Percentiles rank a stretch among this genome's conserved stretches.
phyloP scores from a whole-genome alignment of 1,284 basidiomycete species.

The Malassezia yamatoensis region DNA sequence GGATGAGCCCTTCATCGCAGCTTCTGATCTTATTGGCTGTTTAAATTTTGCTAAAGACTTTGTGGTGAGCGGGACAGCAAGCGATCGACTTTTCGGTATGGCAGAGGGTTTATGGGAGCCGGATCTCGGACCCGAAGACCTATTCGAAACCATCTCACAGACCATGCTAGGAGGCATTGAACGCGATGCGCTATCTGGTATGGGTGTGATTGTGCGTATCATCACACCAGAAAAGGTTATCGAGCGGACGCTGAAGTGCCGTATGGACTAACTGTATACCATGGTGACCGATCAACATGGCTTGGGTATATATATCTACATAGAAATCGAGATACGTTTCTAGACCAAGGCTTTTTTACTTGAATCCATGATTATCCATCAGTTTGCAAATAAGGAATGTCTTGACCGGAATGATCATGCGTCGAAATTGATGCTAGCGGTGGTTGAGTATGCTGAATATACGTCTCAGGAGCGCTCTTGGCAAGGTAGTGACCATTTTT shows the following conservation, averaged over 20 bases:
- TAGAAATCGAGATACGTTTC: too few relatives aligned
- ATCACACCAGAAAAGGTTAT: constrained; percentile 53
- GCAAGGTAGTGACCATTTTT: too few relatives aligned
- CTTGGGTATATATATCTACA: not conserved
- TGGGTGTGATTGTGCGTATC: constrained; percentile 89
- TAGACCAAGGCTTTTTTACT: too few relatives aligned
- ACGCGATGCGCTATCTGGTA: constrained; percentile 89
- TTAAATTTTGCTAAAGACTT: constrained; percentile 93
- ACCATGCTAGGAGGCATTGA: constrained; percentile 90
- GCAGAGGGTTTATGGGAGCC: constrained; percentile 99
- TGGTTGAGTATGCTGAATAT: too few relatives aligned
- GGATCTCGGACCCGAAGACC: constrained; percentile 85
- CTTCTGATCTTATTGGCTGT: constrained; percentile 92
- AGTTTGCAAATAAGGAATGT: too few relatives aligned
- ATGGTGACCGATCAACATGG: not conserved
- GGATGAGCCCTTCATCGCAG: constrained; percentile 86
- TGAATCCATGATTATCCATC: too few relatives aligned
- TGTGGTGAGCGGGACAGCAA: constrained; percentile 84
- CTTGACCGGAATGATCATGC: too few relatives aligned
- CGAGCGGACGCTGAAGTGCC: constrained; percentile 35
- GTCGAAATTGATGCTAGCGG: too few relatives aligned
- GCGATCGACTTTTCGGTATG: constrained; percentile 86
- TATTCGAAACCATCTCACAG: constrained; percentile 97
- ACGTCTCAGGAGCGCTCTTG: too few relatives aligned
- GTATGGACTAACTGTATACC: constrained; percentile 20